Evolutionary conservation across 352 stramenopile genomes (phyloP).

Genomic region (Globisporangium iwayamae): DNA sequence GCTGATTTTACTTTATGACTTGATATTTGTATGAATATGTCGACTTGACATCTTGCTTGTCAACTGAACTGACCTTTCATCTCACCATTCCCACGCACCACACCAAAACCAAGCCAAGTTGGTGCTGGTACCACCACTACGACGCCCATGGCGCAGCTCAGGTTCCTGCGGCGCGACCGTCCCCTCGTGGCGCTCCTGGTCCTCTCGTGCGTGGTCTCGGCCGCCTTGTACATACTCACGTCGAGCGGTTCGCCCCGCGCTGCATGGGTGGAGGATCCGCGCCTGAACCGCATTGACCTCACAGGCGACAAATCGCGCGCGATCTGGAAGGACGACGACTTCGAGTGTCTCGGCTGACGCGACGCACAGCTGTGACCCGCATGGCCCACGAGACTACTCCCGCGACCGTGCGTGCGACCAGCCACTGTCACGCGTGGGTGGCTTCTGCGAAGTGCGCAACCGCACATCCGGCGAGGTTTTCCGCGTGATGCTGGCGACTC

Average conservation of each 20-base stretch:
- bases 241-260: not conserved
- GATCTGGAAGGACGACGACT: slow-evolving; percentile 51
- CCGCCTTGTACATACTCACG: not conserved
- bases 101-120: not conserved
- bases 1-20: not conserved
- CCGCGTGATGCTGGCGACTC: slow-evolving; percentile 62
- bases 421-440: slow-evolving; percentile 35
- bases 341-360: slow-evolving; percentile 73
- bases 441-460: slow-evolving; percentile 69
- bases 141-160: not conserved
- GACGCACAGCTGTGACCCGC: slow-evolving; percentile 59
- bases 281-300: slow-evolving; percentile 43
- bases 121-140: not conserved
- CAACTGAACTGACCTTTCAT: not conserved
- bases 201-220: not conserved
- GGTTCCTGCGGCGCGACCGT: not conserved
- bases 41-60: not conserved
- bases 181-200: slow-evolving; percentile 11
- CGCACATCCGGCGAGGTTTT: slow-evolving; percentile 40
- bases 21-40: not conserved
- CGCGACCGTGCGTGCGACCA: slow-evolving; percentile 40
- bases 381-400: slow-evolving; percentile 34
- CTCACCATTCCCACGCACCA: not conserved
- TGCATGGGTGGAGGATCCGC: slow-evolving; percentile 12
- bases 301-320: slow-evolving; percentile 25